Evolutionary conservation across 805 yeast species (phyloP).

Genomic region (Teunomyces atbi): DNA sequence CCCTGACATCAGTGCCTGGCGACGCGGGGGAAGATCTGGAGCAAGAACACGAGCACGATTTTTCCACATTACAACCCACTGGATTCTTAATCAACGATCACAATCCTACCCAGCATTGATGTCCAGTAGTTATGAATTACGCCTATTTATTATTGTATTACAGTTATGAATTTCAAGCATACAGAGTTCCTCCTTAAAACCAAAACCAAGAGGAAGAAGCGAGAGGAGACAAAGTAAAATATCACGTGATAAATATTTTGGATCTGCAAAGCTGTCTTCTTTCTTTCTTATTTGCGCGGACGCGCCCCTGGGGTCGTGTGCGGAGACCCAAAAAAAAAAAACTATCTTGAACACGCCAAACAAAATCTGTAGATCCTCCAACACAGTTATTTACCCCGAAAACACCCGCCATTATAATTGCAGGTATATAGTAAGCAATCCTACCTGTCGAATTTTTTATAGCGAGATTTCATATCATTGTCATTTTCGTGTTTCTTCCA

Average conservation of each 20-base stretch:
- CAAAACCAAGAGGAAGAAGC: neutral
- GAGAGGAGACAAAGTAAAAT: neutral
- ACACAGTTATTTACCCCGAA: neutral
- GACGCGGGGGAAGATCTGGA: neutral
- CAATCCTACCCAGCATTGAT: neutral
- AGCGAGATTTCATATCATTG: neutral
- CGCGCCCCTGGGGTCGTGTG: conserved; percentile 1
- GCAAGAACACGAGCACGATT: neutral
- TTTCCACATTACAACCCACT: neutral
- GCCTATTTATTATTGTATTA: neutral
- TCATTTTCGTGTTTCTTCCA: neutral
- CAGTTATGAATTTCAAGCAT: too few species aligned
- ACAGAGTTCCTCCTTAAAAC: too few species aligned
- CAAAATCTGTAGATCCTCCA: neutral
- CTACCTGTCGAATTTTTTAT: neutral
- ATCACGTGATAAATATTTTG: neutral
- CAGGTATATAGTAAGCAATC: neutral
- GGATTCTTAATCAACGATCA: neutral
- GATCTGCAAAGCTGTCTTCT: too few species aligned
- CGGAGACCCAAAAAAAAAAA: neutral
- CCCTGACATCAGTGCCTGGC: neutral
- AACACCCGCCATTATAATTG: neutral
- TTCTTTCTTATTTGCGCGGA: neutral
- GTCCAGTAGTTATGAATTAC: neutral
- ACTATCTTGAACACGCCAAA: conserved; percentile 2